These are phyloP conservation scores for Golubevia pallescens DNA, from an alignment of 1,284 basidiomycete species.

Conservation along the genomic window DNA sequence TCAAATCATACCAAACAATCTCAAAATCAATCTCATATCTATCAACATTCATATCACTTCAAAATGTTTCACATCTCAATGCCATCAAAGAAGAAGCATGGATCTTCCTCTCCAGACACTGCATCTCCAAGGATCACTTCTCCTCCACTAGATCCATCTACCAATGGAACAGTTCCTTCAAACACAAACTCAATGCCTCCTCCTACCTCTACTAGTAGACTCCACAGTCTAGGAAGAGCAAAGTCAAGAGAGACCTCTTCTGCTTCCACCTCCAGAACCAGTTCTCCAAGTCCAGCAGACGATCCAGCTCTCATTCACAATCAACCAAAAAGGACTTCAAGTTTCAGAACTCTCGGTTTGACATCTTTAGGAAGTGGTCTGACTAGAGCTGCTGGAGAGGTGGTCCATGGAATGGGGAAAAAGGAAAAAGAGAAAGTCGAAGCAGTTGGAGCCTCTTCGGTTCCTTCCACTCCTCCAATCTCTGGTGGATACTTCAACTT, in stretches of 20 bases:
- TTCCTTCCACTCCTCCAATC: constrained; percentile 5
- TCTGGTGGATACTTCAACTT: not conserved
- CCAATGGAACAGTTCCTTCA: not conserved
- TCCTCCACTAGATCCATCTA: not conserved
- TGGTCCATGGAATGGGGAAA: constrained; percentile 3
- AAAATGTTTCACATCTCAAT: too few species aligned
- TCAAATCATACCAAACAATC: too few species aligned
- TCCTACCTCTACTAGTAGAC: constrained; percentile 2
- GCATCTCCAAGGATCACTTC: too few species aligned
- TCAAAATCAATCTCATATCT: too few species aligned
- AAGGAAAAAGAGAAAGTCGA: constrained; percentile 8
- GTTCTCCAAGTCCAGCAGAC: not conserved
- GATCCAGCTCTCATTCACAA: constrained; percentile 15
- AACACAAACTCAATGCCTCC: not conserved
- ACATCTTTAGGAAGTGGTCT: constrained; percentile 32
- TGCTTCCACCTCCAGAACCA: constrained; percentile 17
- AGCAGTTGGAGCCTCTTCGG: not conserved
- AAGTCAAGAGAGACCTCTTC: constrained; percentile 21
- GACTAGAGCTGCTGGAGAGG: constrained; percentile 27
- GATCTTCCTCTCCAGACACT: too few species aligned
- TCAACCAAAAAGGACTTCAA: constrained; percentile 36
- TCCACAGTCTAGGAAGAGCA: constrained; percentile 11
- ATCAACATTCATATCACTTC: too few species aligned
- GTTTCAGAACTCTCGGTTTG: constrained; percentile 41
- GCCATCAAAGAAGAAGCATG: too few species aligned